Percentiles rank a stretch among this genome's conserved stretches.
Evolutionary conservation across 352 stramenopile genomes (phyloP).

Genomic region (Globisporangium carolinianum): DNA sequence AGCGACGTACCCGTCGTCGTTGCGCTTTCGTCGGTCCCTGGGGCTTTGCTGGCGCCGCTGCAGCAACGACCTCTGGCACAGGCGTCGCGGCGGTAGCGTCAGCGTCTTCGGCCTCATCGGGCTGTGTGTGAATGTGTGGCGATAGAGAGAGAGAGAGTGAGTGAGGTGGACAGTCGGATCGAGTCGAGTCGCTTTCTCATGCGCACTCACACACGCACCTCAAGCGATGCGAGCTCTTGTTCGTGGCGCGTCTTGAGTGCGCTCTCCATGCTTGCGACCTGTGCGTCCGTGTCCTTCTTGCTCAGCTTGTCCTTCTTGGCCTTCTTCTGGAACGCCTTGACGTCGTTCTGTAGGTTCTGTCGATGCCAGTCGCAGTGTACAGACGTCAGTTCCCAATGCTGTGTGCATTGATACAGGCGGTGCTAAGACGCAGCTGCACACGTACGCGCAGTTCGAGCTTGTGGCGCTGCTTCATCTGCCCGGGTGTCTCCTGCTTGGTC

Average conservation of each 20-base stretch:
- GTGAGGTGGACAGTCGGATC: background rate
- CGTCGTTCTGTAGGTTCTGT: conserved; percentile 68
- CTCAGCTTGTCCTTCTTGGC: conserved; percentile 76
- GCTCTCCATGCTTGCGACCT: conserved; percentile 50
- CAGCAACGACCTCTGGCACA: conserved; percentile 3
- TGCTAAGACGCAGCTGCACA: background rate
- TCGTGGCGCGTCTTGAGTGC: conserved; percentile 52
- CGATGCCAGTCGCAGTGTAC: background rate
- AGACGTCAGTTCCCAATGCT: background rate
- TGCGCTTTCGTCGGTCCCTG: conserved; percentile 61
- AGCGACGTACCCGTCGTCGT: conserved; percentile 37
- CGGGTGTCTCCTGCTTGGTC: conserved; percentile 54
- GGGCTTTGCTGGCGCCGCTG: conserved; percentile 11
- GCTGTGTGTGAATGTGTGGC: background rate
- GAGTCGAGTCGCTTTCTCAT: no score
- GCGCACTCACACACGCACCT: conserved; percentile 7
- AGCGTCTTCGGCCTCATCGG: conserved; percentile 11
- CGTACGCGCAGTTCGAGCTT: conserved; percentile 80
- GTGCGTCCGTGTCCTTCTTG: conserved; percentile 66
- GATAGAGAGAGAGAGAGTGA: no score
- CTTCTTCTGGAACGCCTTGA: conserved; percentile 81
- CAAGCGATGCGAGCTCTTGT: conserved; percentile 34
- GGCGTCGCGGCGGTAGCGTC: conserved; percentile 1
- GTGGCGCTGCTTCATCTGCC: conserved; percentile 83
- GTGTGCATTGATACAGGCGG: background rate